These are phyloP conservation scores for Strigomonas culicis DNA, from an alignment of 208 protist genomes.

Conservation along the genomic window DNA sequence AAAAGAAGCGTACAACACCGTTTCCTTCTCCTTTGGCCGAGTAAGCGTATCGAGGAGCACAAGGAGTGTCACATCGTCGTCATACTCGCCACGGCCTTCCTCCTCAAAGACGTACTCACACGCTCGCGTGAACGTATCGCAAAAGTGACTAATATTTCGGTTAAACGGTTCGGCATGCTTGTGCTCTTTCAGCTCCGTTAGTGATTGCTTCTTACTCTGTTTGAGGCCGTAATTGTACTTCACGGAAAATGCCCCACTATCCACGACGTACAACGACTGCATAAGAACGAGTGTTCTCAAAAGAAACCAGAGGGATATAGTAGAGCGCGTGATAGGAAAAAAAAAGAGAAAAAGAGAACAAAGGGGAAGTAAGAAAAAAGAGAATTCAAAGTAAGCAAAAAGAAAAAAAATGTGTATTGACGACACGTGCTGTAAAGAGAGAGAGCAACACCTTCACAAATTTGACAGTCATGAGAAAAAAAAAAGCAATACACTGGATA, in stretches of 20 bases:
- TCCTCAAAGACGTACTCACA: neutral
- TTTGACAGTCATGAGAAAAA: neutral
- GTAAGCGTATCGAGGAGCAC: conserved; percentile 50
- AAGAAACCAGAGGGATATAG: neutral
- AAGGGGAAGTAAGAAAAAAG: conserved; percentile 5
- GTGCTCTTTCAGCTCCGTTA: neutral
- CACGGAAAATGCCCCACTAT: neutral
- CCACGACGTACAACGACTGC: neutral
- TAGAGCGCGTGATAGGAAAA: neutral
- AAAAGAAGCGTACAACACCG: conserved; percentile 56
- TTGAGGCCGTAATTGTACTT: neutral
- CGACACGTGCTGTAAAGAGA: neutral
- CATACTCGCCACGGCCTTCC: conserved; percentile 25
- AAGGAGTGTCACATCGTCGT: conserved; percentile 55
- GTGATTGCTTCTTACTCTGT: too few species aligned
- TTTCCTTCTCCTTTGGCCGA: conserved; percentile 43
- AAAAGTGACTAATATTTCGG: neutral
- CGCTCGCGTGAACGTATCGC: neutral
- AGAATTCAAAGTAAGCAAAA: neutral
- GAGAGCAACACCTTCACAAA: neutral
- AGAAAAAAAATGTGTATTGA: conserved; percentile 2
- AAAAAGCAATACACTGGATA: neutral
- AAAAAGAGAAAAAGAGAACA: conserved; percentile 4
- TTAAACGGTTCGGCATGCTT: conserved; percentile 1
- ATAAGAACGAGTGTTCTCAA: too few species aligned